Evolutionary conservation across 2,329 filamentous ascomycete species (phyloP).

Genomic region (Ophiostoma piceae): DNA sequence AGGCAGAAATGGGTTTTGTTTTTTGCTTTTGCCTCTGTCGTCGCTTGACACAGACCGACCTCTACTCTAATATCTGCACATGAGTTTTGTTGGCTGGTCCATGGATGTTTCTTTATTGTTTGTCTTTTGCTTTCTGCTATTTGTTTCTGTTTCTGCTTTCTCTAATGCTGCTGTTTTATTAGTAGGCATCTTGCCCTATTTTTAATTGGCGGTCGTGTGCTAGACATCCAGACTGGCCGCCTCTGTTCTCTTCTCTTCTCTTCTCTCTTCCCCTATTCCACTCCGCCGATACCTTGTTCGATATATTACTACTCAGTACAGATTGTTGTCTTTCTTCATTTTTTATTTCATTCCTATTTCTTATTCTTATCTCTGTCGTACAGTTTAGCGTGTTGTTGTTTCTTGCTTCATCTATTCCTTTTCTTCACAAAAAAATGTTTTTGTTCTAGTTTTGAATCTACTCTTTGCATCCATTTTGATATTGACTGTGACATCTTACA

Average conservation of each 20-base stretch:
- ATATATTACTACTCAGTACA: conserved; percentile 14
- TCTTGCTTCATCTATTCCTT: not conserved
- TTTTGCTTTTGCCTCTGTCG: conserved; percentile 10
- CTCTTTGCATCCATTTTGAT: not conserved
- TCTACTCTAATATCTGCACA: conserved; percentile 44
- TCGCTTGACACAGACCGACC: conserved; percentile 20
- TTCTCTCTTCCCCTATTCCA: not conserved
- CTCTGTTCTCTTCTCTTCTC: conserved; percentile 29
- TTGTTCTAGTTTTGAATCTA: conserved; percentile 5
- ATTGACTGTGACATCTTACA: not conserved
- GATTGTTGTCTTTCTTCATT: conserved; percentile 17
- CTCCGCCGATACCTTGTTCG: conserved; percentile 14
- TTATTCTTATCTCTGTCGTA: not conserved
- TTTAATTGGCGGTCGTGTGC: conserved; percentile 35
- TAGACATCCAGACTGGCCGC: conserved; percentile 28
- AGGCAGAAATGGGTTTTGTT: conserved; percentile 16
- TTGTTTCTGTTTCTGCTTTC: conserved; percentile 10
- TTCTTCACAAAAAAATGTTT: conserved; percentile 13
- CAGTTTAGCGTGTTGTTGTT: conserved; percentile 12
- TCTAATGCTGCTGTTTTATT: conserved; percentile 42
- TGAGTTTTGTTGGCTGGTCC: conserved; percentile 47
- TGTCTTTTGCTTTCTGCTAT: conserved; percentile 33
- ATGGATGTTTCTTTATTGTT: conserved; percentile 37
- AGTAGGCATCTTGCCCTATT: conserved; percentile 40
- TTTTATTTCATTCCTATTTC: conserved; percentile 26